Evolutionary conservation across 345 rosid genomes (phyloP), one percentile per base, ranked within the genome.

Genomic region (Physaria fendleri): DNA sequence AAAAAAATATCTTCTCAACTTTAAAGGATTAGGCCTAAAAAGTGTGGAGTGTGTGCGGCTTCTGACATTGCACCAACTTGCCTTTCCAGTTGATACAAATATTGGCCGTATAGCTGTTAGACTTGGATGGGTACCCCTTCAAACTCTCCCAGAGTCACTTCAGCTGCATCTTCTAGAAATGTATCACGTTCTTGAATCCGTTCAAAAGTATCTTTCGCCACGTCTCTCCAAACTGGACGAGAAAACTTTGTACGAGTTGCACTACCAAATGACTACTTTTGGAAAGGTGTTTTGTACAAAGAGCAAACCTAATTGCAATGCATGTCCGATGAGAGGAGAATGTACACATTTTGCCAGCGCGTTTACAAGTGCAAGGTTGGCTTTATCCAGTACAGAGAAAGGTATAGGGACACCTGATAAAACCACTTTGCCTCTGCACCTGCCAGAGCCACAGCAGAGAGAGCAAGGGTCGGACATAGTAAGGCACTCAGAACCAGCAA

Each of bases 221-320:
- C 78, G 97, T 54, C 69, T 94, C 25, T 94, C 97, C 87, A 94
- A 84, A 60, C 95, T 94, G 15, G 93, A 94, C 68, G 97, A 90
- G 43, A 72, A 75, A 78, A 90, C 97, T 64, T 38, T 94, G 99
- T 94, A 93, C 68, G 99, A 93, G 78, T 63, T 93, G 37, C 99
- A 93, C 69, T 93, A 93, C 76, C 99, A 93, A 75, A 71, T 93
- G 97, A 93, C 87, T 57, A 93, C 99, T 54, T 93, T 93, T 69
- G 99, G 99, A 77, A 93, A 93, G 99, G 99, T 89, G 56, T 93
- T 93, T 69, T 93, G 99, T 65, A 89, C 97, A 51, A 93, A 93
- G 73, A 82, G 76, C 76, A 87, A 76, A 63, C 99, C 99, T 39
- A 93, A 93, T 69, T 93, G 99, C 71, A 93, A 93, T 46, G 90